Percentiles rank a stretch among this genome's conserved stretches.
phyloP scores from a whole-genome alignment of 495 filamentous ascomycete genomes.

The Penicillium angulare region DNA sequence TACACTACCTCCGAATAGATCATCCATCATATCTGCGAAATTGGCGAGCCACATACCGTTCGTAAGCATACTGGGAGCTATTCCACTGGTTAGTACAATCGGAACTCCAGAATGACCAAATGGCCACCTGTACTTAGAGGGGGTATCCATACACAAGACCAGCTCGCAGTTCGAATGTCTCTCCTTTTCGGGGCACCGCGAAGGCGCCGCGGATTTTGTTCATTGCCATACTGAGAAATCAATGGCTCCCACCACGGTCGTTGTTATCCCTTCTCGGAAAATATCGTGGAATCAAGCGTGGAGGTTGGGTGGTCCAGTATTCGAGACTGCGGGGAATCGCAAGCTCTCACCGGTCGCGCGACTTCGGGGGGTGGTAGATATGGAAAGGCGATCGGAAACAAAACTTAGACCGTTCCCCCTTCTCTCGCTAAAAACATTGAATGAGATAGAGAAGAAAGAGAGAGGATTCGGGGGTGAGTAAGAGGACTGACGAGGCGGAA shows the following conservation, averaged over 20 bases:
- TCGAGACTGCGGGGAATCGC: constrained; percentile 42
- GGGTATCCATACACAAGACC: constrained; percentile 69
- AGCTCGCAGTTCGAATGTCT: constrained; percentile 96
- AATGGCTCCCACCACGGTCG: constrained; percentile 46
- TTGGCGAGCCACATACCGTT: constrained; percentile 56
- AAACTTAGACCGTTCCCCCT: constrained; percentile 13
- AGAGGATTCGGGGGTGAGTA: constrained; percentile 7
- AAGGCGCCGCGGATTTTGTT: constrained; percentile 95
- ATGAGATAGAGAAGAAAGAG: constrained; percentile 1
- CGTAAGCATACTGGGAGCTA: constrained; percentile 96
- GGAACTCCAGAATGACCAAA: constrained; percentile 3
- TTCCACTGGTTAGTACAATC: constrained; percentile 24
- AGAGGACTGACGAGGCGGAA: constrained; percentile 5
- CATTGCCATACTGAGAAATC: constrained; percentile 70
- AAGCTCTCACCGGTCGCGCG: constrained; percentile 36
- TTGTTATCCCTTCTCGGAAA: constrained; percentile 46
- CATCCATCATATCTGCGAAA: background rate
- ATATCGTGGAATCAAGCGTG: constrained; percentile 16
- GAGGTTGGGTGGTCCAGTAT: constrained; percentile 18
- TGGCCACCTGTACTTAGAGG: constrained; percentile 11
- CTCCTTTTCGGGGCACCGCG: constrained; percentile 87
- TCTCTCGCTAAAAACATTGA: constrained; percentile 10
- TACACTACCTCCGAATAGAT: constrained; percentile 3
- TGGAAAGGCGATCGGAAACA: constrained; percentile 12
- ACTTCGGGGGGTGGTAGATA: constrained; percentile 14